phyloP scores from a whole-genome alignment of 495 filamentous ascomycete species.

The Neurospora africana region DNA sequence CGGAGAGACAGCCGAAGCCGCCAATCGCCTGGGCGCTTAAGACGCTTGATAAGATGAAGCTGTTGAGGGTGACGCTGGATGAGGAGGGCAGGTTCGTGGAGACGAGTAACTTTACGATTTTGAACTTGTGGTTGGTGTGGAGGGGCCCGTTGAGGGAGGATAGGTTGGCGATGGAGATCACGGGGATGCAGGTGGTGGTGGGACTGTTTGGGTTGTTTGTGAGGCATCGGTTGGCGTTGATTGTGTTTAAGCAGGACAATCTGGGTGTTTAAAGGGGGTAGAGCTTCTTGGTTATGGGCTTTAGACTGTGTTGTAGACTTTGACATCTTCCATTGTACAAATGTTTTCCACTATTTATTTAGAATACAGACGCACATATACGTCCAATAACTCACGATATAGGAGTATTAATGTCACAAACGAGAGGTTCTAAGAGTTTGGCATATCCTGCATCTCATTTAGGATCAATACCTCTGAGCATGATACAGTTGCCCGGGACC shows the following conservation, averaged over 20 bases:
- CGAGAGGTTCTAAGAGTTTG: neutral
- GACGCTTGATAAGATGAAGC: constrained; percentile 49
- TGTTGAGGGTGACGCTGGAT: constrained; percentile 55
- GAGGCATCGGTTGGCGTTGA: constrained; percentile 70
- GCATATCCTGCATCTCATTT: neutral
- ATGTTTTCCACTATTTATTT: neutral
- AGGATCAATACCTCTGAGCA: neutral
- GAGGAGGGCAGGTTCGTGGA: constrained; percentile 60
- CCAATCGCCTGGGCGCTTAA: constrained; percentile 51
- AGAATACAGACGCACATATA: neutral
- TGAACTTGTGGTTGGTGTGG: constrained; percentile 96
- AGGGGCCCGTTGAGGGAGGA: constrained; percentile 87
- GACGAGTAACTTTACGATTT: constrained; percentile 80
- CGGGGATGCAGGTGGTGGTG: constrained; percentile 58
- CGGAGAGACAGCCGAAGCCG: constrained; percentile 51
- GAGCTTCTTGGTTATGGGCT: neutral
- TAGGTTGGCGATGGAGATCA: constrained; percentile 62
- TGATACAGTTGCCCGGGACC: neutral
- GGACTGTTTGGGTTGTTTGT: constrained; percentile 78
- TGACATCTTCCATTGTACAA: neutral
- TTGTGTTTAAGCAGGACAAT: constrained; percentile 85
- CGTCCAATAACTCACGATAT: neutral
- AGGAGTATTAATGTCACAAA: neutral
- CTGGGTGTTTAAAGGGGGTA: constrained; percentile 21
- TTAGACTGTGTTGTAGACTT: neutral